Evolutionary conservation across 805 yeast genomes (phyloP), one percentile per base, ranked within the genome.

Genomic region (Yarrowia bubula): DNA sequence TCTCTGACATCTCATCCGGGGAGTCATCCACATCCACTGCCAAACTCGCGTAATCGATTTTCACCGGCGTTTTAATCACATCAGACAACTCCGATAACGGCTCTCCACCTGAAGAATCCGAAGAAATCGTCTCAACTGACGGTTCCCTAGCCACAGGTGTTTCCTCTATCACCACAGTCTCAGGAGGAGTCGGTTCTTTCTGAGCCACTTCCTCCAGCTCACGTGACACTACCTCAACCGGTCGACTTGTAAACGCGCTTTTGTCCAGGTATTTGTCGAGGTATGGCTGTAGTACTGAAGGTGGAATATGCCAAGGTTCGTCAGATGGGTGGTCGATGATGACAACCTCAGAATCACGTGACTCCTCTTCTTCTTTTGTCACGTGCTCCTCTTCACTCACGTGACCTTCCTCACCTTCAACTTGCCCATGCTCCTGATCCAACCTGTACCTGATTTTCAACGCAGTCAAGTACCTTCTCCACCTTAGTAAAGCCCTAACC

Each of bases 391-490:
- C 47, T 4, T 39, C 31, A 8, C 4, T 10, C 47, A 18, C 28
- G 28, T 22, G 28, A 22, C 28, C 22, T 8, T 6, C 17, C 18
- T 51, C 60, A 14, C 4, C 53, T 15, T 60, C 39, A 7, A 71
- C 68, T 2, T 33, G 61, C 1, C 74, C 74, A 67, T 66, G 76
- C 60, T 61, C 66, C 50, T 43, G 43, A 47, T 66, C 69, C 61
- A 69, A 67, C 41, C 70, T 65, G 35, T 67, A 70, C 37, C 63
- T 55, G 3, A 74, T 72, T 18, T 72, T 58, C 32, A 76, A 67
- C 1, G 77, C 79, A 31, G 72, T 68, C 32, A 77, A 69, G 43
- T 74, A 75, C 61, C 70, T 67, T 43, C 76, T 69, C 80, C 80
- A 77, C 38, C 76, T 53, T 32, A 44, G n/a, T 18, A 76, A 50